Percentiles rank a stretch among this genome's conserved stretches.
These are phyloP conservation scores for Ilyonectria sp. DNA, from an alignment of 2,329 filamentous ascomycete genomes.

Conservation along the genomic window DNA sequence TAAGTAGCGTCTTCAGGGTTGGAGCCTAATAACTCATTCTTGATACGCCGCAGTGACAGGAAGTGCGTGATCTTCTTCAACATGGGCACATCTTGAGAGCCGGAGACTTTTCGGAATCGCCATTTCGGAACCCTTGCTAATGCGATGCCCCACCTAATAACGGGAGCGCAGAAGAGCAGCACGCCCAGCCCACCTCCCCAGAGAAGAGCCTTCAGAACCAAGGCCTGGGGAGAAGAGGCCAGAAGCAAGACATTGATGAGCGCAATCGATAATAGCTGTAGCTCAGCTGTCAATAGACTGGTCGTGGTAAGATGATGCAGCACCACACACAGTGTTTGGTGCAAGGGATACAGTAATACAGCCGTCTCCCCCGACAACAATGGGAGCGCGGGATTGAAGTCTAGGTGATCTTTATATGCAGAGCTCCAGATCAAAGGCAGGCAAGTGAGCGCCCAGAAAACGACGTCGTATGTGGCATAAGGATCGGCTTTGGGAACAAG, in stretches of 20 bases:
- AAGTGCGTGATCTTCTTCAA: conserved; percentile 59
- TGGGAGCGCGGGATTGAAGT: conserved; percentile 53
- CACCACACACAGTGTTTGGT: conserved; percentile 81
- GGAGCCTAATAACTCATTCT: conserved; percentile 54
- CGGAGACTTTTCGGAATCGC: conserved; percentile 79
- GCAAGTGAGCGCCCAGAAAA: conserved; percentile 87
- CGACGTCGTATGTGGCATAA: conserved; percentile 70
- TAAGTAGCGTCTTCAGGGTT: conserved; percentile 51
- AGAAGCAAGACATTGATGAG: conserved; percentile 87
- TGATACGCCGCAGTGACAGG: conserved; percentile 65
- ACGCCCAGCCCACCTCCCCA: conserved; percentile 87
- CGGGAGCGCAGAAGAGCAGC: conserved; percentile 79
- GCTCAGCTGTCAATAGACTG: conserved; percentile 87
- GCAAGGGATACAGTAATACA: conserved; percentile 83
- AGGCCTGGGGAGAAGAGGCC: conserved; percentile 83
- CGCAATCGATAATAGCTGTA: conserved; percentile 87
- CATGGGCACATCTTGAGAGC: conserved; percentile 53
- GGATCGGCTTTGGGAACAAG: conserved; percentile 77
- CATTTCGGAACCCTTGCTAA: conserved; percentile 92
- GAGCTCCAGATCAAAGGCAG: conserved; percentile 70
- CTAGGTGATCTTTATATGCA: conserved; percentile 30
- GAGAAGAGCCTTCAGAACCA: conserved; percentile 87
- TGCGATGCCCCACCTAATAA: conserved; percentile 87
- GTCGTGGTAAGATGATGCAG: conserved; percentile 89
- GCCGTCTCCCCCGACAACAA: conserved; percentile 70